These are phyloP conservation scores for Baudoinia panamericana DNA, from an alignment of 495 filamentous ascomycete species.

Conservation along the genomic window DNA sequence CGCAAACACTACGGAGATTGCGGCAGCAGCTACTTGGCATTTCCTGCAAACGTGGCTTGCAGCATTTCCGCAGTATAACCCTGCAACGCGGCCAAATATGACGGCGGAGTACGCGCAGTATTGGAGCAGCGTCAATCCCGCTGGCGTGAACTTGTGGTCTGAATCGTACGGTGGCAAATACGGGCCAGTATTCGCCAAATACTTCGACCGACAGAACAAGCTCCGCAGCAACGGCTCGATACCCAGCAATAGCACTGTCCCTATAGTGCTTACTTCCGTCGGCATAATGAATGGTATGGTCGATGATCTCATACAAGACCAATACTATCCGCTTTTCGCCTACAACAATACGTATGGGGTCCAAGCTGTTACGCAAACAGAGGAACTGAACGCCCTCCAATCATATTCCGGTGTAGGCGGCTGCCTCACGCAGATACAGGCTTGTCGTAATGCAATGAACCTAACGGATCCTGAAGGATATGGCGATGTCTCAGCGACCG, in stretches of 20 bases:
- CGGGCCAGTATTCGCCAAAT: constrained; percentile 33
- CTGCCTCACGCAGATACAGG: constrained; percentile 19
- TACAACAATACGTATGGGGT: constrained; percentile 32
- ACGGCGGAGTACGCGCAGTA: constrained; percentile 26
- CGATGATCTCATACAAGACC: constrained; percentile 26
- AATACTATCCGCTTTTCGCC: constrained; percentile 22
- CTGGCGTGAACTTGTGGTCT: constrained; percentile 33
- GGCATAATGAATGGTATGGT: constrained; percentile 37
- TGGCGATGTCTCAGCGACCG: constrained; percentile 23
- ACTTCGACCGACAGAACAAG: constrained; percentile 34
- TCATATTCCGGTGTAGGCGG: constrained; percentile 14
- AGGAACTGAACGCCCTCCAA: constrained; percentile 20
- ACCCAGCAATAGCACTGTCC: constrained; percentile 28
- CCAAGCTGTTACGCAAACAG: constrained; percentile 22
- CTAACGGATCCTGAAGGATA: constrained; percentile 23
- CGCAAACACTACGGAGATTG: constrained; percentile 51
- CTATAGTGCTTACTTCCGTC: constrained; percentile 31
- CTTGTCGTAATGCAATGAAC: constrained; percentile 22
- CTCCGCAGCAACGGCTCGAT: constrained; percentile 27
- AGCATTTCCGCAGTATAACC: constrained; percentile 54
- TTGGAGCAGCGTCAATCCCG: constrained; percentile 20
- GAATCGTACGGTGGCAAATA: constrained; percentile 40
- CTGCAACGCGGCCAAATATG: constrained; percentile 32
- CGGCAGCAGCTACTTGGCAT: constrained; percentile 53
- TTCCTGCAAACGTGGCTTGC: constrained; percentile 54